Base-by-base conservation (phyloP, 306 rosid species). In the Begonia masoniana region DNA sequence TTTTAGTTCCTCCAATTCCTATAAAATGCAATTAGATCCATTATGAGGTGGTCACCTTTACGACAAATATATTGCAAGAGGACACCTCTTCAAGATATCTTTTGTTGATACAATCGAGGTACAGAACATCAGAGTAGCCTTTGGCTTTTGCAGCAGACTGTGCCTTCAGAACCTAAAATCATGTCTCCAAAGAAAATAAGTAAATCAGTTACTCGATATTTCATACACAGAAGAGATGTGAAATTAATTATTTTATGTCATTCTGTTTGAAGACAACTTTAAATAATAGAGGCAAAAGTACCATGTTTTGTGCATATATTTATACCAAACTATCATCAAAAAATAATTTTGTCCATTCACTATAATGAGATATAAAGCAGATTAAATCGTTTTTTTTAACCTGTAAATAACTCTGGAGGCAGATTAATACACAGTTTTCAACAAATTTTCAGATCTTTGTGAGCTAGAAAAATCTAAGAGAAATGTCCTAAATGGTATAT, bases 41-140 rank as follows among this genome's bases (percentile, higher is more conserved):
- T 0, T 21, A 41, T 24, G 42, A 15, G 35, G 52, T 59, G 15
- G 58, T 50, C 81, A 86, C 99, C 99, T 92, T 92, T 46, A 92
- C 96, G 65, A 92, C 86, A 74, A 92, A 92, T 68, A 92, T 83
- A 67, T 91, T 91, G 76, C 88, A 86, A n/a, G 84, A 83, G 50
- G 96, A 91, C 65, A 91, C 99, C 86, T 91, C 99, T 80, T 92
- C 99, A 57, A 92, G 75, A 72, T 83, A 92, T 74, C 50, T 86
- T 66, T 92, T 92, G 75, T 86, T 76, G 54, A 83, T 81, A 61
- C 95, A 92, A 54, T 92, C 99, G 41, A 92, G 94, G 66, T 92
- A 92, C 55, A 92, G 71, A 59, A 83, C 95, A 77, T 92, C 96
- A 39, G 99, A 81, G 71, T 79, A 92, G 57, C 99, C 99, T 67